These are phyloP conservation scores for Phtheirospermum japonicum DNA, from an alignment of 257 asterid species.

Conservation along the genomic window DNA sequence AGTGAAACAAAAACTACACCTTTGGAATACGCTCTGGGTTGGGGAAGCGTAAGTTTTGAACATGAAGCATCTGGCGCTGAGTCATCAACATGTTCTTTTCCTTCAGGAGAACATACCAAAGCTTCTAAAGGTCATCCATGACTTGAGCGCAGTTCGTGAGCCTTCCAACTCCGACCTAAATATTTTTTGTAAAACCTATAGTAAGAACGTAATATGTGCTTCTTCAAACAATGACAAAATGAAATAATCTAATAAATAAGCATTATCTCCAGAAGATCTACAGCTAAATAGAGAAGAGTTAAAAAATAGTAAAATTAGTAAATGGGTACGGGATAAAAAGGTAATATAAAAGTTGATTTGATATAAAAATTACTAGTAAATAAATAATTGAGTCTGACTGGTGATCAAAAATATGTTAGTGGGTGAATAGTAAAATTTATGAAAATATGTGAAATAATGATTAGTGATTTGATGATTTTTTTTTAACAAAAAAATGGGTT, in stretches of 20 bases:
- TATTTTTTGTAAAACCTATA: constrained; percentile 16
- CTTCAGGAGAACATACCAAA: constrained; percentile 86
- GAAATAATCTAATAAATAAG: constrained; percentile 11
- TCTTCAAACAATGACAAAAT: neutral
- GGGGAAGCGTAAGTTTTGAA: constrained; percentile 72
- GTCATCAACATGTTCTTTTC: constrained; percentile 93
- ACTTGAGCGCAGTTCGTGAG: constrained; percentile 91
- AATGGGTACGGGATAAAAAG: too few relatives aligned
- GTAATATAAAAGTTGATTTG: too few relatives aligned
- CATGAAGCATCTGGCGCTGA: constrained; percentile 88
- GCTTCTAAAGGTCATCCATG: constrained; percentile 96
- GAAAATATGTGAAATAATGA: too few relatives aligned
- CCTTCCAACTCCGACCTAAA: constrained; percentile 94
- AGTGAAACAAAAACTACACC: constrained; percentile 37
- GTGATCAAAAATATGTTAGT: too few relatives aligned
- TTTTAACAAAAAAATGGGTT: too few relatives aligned
- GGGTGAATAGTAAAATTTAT: too few relatives aligned
- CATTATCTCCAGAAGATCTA: neutral
- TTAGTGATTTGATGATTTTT: too few relatives aligned
- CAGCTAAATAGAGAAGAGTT: too few relatives aligned
- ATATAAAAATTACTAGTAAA: too few relatives aligned
- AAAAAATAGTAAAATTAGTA: too few relatives aligned
- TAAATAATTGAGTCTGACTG: too few relatives aligned
- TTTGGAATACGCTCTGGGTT: constrained; percentile 90
- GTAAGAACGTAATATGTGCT: neutral